Evolutionary conservation across 2,329 filamentous ascomycete genomes (phyloP).

Genomic region (Emydomyces testavorans): DNA sequence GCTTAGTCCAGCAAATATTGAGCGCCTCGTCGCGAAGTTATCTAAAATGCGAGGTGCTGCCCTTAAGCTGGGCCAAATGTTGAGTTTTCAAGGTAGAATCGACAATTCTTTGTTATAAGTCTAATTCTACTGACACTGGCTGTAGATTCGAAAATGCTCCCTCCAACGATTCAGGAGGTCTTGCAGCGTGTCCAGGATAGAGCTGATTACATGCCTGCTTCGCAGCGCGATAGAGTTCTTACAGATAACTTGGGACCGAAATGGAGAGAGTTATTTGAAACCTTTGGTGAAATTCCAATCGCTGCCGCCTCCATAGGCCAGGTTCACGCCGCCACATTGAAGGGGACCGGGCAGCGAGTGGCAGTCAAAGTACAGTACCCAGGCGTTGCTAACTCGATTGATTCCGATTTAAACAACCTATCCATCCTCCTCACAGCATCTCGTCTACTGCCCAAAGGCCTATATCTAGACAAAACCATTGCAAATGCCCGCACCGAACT

Average conservation of each 20-base stretch:
- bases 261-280: conserved; percentile 72
- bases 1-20: conserved; percentile 81
- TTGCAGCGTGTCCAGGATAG: conserved; percentile 90
- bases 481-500: conserved; percentile 86
- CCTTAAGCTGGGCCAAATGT: conserved; percentile 94
- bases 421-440: conserved; percentile 83
- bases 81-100: conserved; percentile 68
- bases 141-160: conserved; percentile 80
- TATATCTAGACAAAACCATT: conserved; percentile 95
- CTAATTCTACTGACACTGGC: conserved; percentile 8
- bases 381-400: conserved; percentile 88
- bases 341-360: conserved; percentile 61
- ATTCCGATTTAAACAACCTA: conserved; percentile 90
- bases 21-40: conserved; percentile 80
- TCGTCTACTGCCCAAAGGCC: conserved; percentile 73
- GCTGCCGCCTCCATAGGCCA: conserved; percentile 96
- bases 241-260: conserved; percentile 63
- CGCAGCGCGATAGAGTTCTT: conserved; percentile 79
- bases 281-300: conserved; percentile 83
- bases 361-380: conserved; percentile 98
- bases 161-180: conserved; percentile 73
- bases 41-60: conserved; percentile 95
- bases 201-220: conserved; percentile 95
- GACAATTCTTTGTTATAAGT: background rate
- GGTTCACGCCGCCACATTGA: conserved; percentile 75